Conservation (phyloP, 2,329 filamentous ascomycete species). For the Pseudocercospora crystallina region DNA sequence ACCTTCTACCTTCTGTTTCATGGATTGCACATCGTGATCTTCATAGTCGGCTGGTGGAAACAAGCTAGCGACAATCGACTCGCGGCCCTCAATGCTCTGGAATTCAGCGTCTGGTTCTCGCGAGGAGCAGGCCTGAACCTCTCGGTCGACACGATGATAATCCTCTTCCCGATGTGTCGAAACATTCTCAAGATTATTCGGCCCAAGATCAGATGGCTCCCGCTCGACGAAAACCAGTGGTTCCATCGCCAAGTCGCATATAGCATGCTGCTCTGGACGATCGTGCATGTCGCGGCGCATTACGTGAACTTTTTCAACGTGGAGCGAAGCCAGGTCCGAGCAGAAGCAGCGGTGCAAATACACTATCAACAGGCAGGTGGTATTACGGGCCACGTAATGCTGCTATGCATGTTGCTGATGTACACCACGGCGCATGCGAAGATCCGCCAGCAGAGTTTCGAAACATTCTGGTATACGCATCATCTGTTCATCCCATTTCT, state of each 20-base stretch:
- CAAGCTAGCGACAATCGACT: constrained; percentile 69
- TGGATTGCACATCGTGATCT: constrained; percentile 38
- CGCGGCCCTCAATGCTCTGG: constrained; percentile 74
- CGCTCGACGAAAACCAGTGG: constrained; percentile 95
- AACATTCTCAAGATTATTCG: constrained; percentile 81
- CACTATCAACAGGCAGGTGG: constrained; percentile 88
- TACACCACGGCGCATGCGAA: constrained; percentile 92
- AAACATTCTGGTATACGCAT: constrained; percentile 99
- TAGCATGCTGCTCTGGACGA: constrained; percentile 77
- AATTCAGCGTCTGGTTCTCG: constrained; percentile 93
- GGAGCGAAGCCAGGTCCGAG: constrained; percentile 78
- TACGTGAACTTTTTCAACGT: constrained; percentile 99
- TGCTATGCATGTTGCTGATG: constrained; percentile 98
- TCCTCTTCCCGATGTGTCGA: constrained; percentile 90
- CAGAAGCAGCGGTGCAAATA: constrained; percentile 78
- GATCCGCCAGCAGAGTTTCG: constrained; percentile 94
- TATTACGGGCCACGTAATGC: constrained; percentile 95
- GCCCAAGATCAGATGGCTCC: constrained; percentile 83
- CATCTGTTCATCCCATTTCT: constrained; percentile 98
- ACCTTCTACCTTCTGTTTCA: constrained; percentile 40
- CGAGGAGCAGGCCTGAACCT: constrained; percentile 87
- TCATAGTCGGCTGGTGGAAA: constrained; percentile 51
- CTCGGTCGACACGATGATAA: constrained; percentile 79
- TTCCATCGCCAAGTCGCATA: constrained; percentile 96
- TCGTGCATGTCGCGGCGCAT: constrained; percentile 74